Percentiles rank a stretch among this genome's conserved stretches.
Conservation (phyloP, 2,329 filamentous ascomycete species). For the Nothopassalora personata region DNA sequence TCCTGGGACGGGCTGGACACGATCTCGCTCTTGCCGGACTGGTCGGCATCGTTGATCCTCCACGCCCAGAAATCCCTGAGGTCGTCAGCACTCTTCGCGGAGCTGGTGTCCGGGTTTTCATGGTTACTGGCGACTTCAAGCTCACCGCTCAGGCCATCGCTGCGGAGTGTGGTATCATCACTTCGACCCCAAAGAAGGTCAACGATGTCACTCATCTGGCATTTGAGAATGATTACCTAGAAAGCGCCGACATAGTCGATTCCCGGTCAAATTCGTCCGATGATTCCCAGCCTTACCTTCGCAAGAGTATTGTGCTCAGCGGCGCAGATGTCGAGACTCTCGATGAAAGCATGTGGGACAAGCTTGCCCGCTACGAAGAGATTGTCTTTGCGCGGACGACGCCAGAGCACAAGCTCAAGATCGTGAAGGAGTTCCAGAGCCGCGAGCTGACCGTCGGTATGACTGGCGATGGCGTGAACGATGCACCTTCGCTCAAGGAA, state of each 20-base stretch:
- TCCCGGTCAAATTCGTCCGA: constrained; percentile 13
- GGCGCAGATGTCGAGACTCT: constrained; percentile 62
- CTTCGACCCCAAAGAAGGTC: constrained; percentile 43
- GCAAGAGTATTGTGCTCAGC: constrained; percentile 55
- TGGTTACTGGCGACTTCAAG: constrained; percentile 76
- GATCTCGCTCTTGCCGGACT: constrained; percentile 52
- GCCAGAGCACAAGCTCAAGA: constrained; percentile 72
- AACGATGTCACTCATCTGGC: constrained; percentile 52
- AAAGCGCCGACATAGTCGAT: constrained; percentile 26
- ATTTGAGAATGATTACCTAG: constrained; percentile 24
- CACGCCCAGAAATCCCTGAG: constrained; percentile 54
- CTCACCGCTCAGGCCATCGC: constrained; percentile 71
- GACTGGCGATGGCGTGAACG: constrained; percentile 48
- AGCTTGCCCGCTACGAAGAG: constrained; percentile 60
- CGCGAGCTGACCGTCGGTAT: constrained; percentile 53
- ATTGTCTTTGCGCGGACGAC: constrained; percentile 73
- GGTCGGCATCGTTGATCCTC: constrained; percentile 56
- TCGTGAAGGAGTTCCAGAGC: constrained; percentile 68
- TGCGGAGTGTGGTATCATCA: constrained; percentile 66
- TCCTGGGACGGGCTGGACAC: constrained; percentile 50
- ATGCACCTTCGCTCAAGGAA: constrained; percentile 50
- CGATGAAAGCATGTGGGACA: constrained; percentile 64
- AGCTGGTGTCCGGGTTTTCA: constrained; percentile 70
- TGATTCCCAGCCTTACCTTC: constrained; percentile 15
- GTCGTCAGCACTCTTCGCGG: constrained; percentile 59